Percentiles rank a stretch among this genome's conserved stretches.
These are phyloP conservation scores for Paraurostyla sp. DNA, from an alignment of 73 alveolate species.

Conservation along the genomic window DNA sequence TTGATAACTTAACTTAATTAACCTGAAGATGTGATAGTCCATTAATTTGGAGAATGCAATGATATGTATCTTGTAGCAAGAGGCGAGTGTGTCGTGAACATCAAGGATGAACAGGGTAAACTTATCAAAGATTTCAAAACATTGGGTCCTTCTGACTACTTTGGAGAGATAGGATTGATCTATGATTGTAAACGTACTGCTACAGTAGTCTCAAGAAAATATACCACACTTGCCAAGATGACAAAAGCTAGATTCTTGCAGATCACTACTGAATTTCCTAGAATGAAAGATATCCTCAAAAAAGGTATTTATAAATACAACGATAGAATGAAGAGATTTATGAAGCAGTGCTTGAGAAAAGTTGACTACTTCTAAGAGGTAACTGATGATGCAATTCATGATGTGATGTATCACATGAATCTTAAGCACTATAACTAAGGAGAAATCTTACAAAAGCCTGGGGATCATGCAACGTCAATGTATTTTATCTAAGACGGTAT, in stretches of 20 bases:
- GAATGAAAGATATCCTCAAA: slow-evolving; percentile 29
- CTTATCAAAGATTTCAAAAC: neutral
- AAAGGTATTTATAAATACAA: slow-evolving; percentile 53
- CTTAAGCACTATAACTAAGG: slow-evolving; percentile 38
- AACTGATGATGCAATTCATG: slow-evolving; percentile 63
- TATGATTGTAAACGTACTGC: slow-evolving; percentile 77
- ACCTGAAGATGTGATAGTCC: slow-evolving; percentile 63
- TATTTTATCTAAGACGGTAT: slow-evolving; percentile 54
- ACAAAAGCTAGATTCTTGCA: slow-evolving; percentile 26
- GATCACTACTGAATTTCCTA: slow-evolving; percentile 62
- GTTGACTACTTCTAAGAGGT: slow-evolving; percentile 54
- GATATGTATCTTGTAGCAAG: slow-evolving; percentile 71
- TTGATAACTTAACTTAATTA: slow-evolving; percentile 33
- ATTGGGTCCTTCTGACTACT: slow-evolving; percentile 60
- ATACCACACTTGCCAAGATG: slow-evolving; percentile 65
- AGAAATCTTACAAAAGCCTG: slow-evolving; percentile 32
- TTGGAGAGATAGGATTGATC: slow-evolving; percentile 72
- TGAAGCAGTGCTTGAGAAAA: slow-evolving; percentile 41
- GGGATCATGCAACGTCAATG: slow-evolving; percentile 38
- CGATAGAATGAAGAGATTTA: slow-evolving; percentile 54
- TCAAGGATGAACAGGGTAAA: slow-evolving; percentile 28
- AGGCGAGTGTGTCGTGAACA: slow-evolving; percentile 61
- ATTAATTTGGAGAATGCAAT: slow-evolving; percentile 1
- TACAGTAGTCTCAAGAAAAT: slow-evolving; percentile 59
- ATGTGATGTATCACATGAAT: slow-evolving; percentile 39